Evolutionary conservation across 441 rosid genomes (phyloP).

Genomic region (Eutrema salsugineum): DNA sequence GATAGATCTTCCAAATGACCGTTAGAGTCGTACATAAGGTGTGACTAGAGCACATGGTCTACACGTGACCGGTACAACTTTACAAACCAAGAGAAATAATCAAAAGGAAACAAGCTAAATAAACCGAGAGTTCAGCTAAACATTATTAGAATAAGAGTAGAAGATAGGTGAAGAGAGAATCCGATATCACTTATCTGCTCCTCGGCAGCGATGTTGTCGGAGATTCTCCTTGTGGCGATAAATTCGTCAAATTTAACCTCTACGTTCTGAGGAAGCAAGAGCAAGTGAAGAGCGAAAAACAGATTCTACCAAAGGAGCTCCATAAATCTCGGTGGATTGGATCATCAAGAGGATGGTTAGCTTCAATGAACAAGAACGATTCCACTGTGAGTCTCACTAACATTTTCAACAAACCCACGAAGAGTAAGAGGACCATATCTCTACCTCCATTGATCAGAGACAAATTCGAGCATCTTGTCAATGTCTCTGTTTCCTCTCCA

Average conservation of each 20-base stretch:
- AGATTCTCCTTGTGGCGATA: not conserved
- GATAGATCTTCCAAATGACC: too few relatives aligned
- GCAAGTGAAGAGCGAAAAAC: not conserved
- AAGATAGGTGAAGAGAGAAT: too few relatives aligned
- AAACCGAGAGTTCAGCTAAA: too few relatives aligned
- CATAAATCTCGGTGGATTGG: not conserved
- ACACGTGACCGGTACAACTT: too few relatives aligned
- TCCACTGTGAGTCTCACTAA: conserved; percentile 1
- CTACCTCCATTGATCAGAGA: not conserved
- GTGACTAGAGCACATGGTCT: too few relatives aligned
- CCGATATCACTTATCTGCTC: too few relatives aligned
- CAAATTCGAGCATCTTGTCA: not conserved
- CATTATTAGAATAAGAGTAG: too few relatives aligned
- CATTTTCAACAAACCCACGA: not conserved
- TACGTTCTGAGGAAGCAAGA: not conserved
- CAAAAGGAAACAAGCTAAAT: too few relatives aligned
- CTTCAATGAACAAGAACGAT: not conserved
- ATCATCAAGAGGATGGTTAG: conserved; percentile 8
- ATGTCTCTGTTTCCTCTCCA: not conserved
- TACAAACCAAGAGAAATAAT: too few relatives aligned
- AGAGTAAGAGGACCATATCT: not conserved
- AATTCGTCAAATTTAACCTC: not conserved
- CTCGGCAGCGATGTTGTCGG: not conserved
- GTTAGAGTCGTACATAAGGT: too few relatives aligned
- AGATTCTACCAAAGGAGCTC: not conserved